phyloP scores from a whole-genome alignment of 495 filamentous ascomycete species.

The Penicillium cosmopolitanum region DNA sequence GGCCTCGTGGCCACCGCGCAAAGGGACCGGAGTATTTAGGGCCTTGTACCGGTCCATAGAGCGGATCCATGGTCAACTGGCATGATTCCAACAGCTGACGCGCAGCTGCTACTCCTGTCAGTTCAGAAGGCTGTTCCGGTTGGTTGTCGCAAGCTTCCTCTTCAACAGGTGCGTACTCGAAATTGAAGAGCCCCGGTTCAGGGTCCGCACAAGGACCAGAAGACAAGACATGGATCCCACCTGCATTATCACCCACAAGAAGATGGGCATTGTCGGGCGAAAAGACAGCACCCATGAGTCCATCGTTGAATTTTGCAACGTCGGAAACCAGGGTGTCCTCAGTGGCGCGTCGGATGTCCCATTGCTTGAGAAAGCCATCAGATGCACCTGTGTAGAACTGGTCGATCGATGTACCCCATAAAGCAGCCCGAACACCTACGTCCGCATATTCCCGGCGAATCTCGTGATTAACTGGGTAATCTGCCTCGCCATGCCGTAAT shows the following conservation, averaged over 20 bases:
- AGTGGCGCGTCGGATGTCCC: conserved; percentile 70
- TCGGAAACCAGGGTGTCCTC: conserved; percentile 66
- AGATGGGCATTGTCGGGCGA: conserved; percentile 72
- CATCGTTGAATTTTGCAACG: conserved; percentile 50
- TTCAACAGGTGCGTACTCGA: conserved; percentile 18
- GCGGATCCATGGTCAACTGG: conserved; percentile 43
- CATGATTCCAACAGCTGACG: conserved; percentile 35
- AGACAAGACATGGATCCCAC: conserved; percentile 70
- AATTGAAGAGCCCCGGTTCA: conserved; percentile 21
- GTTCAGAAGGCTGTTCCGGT: conserved; percentile 6
- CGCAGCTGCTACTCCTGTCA: conserved; percentile 31
- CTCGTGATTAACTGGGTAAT: conserved; percentile 62
- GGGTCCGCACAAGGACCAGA: conserved; percentile 35
- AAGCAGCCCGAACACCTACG: conserved; percentile 76
- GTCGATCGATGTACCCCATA: conserved; percentile 73
- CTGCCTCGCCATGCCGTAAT: conserved; percentile 68
- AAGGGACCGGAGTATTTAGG: conserved; percentile 49
- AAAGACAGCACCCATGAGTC: conserved; percentile 67
- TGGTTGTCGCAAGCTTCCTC: conserved; percentile 4
- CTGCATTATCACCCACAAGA: conserved; percentile 75
- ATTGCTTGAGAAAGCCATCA: conserved; percentile 84
- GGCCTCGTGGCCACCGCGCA: conserved; percentile 43
- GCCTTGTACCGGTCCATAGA: conserved; percentile 51
- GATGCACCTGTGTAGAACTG: conserved; percentile 86
- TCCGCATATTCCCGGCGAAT: conserved; percentile 68